Evolutionary conservation across 129 eudicot genomes (phyloP), one percentile per base, ranked within the genome.

Genomic region (Dittrichia graveolens): DNA sequence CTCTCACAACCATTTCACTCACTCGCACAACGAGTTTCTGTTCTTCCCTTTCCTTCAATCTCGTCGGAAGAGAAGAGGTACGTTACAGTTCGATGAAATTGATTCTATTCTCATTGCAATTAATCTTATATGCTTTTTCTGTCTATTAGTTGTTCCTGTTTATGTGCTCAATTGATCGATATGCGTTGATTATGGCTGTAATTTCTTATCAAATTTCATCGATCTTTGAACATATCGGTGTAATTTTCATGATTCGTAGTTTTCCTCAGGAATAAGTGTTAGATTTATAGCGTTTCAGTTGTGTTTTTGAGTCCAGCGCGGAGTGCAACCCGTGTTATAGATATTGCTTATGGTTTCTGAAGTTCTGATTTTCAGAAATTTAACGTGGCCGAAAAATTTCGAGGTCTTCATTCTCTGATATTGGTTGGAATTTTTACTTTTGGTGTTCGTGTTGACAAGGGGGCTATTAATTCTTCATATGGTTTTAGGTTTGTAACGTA

Each of bases 51-150:
- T 41, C 42, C 42, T 7, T 71, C 44, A 10, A 57, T 71, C 56
- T 7, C 56, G 44, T 53, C 40, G 39, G 15, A 59, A 46, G 37
- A 72, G 56, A 59, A 72, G 38, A 42, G 78, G 78, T 73, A 50
- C 62, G 11, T 7, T 37, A 61, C 71, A 40, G 4, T 14, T 39
- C n/a, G 45, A 55, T 67, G 46, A 53, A 15, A 8, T 8, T 13
- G 2, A 54, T 4, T 31, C 43, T 52, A 38, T 67, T 8, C 0
- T 56, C 52, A 14, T 11, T 56, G 24, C 75, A 10, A 15, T 8
- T 73, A 10, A 49, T 61, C 39, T 11, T 7, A 31, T 58, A 5
- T 53, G 34, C 12, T 47, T 42, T 34, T 24, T n/a, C 54, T 19
- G 14, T 56, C 34, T 11, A 5, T 16, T 47, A 61, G 35, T 18